Evolutionary conservation across 441 rosid genomes (phyloP).

Genomic region (Pelargonium myrrhifolium): DNA sequence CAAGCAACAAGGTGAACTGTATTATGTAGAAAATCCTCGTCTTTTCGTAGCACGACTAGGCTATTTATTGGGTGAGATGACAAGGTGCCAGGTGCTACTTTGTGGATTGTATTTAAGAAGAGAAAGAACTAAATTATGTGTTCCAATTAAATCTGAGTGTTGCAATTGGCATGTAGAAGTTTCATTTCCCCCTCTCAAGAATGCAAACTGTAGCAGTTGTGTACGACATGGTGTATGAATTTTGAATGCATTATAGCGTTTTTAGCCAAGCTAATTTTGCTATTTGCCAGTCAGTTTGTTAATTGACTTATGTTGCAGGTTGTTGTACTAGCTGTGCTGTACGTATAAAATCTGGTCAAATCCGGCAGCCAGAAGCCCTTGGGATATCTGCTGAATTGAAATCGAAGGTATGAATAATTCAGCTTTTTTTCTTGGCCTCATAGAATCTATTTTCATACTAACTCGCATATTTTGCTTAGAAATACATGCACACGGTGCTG

Average conservation of each 20-base stretch:
- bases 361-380: conserved; percentile 88
- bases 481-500: background rate
- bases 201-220: background rate
- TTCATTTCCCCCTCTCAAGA: background rate
- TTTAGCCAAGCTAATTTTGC: background rate
- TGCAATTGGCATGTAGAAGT: background rate
- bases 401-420: conserved; percentile 47
- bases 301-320: conserved; percentile 34
- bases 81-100: background rate
- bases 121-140: too few species aligned
- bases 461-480: background rate
- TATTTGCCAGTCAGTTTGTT: background rate
- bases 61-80: background rate
- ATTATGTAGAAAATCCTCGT: background rate
- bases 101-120: too few species aligned
- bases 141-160: background rate
- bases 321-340: conserved; percentile 96
- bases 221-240: background rate
- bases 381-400: conserved; percentile 89
- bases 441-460: background rate
- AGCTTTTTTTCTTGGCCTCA: background rate
- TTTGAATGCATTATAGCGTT: background rate
- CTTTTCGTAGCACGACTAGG: background rate
- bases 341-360: conserved; percentile 76
- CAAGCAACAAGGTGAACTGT: background rate